Conservation (phyloP, 192 early-diverging fungal genomes). For the Linnemannia zychae region DNA sequence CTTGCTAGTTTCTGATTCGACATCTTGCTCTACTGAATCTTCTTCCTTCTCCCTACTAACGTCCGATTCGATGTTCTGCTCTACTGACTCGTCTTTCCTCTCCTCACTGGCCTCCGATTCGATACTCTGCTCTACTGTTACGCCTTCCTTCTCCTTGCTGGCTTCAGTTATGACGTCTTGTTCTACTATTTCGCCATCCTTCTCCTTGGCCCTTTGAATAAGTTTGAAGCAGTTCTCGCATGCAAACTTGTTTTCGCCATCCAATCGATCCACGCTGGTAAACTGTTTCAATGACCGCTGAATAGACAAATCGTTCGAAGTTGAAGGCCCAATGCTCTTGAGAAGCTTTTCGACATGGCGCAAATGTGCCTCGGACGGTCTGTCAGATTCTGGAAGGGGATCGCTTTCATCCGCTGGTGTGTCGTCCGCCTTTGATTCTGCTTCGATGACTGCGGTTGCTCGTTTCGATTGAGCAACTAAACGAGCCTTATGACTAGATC, state of each 20-base stretch:
- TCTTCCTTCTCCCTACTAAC: conserved; percentile 13
- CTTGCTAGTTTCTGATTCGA: background rate
- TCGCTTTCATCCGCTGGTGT: background rate
- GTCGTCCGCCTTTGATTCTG: background rate
- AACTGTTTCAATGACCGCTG: conserved; percentile 66
- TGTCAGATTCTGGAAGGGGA: conserved; percentile 17
- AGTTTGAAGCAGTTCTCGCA: conserved; percentile 76
- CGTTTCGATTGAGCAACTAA: conserved; percentile 19
- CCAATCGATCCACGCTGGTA: conserved; percentile 71
- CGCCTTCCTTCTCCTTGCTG: background rate
- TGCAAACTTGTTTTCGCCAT: conserved; percentile 73
- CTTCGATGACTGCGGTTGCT: background rate
- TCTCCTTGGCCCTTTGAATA: conserved; percentile 9
- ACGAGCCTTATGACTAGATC: conserved; percentile 24
- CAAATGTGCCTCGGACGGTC: conserved; percentile 33
- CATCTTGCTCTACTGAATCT: background rate
- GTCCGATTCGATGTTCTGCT: background rate
- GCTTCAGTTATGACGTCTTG: background rate
- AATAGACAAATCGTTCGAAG: conserved; percentile 46
- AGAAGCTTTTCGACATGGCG: conserved; percentile 39
- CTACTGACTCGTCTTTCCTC: background rate
- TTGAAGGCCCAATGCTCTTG: conserved; percentile 22
- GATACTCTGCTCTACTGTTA: background rate
- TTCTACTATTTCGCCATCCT: background rate
- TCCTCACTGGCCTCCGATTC: background rate